A percentile compares a stretch with the other conserved stretches of the same genome.
phyloP scores from a whole-genome alignment of 345 rosid genomes.

The Geranium rotundifolium region DNA sequence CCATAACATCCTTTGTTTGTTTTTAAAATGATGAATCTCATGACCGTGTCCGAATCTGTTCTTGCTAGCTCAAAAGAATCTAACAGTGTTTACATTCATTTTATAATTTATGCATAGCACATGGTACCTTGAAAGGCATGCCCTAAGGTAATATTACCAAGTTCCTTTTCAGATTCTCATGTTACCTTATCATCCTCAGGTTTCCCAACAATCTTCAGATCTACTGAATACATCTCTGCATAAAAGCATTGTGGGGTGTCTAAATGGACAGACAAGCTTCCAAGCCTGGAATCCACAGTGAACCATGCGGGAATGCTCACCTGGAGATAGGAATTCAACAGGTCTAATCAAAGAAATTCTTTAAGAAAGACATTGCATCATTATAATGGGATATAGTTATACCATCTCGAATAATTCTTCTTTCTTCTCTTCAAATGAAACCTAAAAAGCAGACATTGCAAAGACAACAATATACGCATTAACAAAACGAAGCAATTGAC shows the following conservation, averaged over 20 bases:
- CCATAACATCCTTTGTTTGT: too few relatives aligned
- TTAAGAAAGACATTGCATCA: not conserved
- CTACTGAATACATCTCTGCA: constrained; percentile 97
- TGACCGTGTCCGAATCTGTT: too few relatives aligned
- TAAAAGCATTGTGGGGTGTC: constrained; percentile 98
- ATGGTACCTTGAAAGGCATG: not conserved
- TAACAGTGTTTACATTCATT: too few relatives aligned
- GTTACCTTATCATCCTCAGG: constrained; percentile 97
- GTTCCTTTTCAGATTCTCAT: not conserved
- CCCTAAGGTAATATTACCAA: not conserved
- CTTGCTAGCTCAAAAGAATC: too few relatives aligned
- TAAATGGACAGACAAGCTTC: constrained; percentile 88
- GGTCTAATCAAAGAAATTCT: constrained; percentile 8
- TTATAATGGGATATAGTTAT: constrained; percentile 6
- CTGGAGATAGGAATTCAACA: constrained; percentile 26
- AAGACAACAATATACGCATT: not conserved
- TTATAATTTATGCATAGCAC: too few relatives aligned
- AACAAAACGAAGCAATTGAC: too few relatives aligned
- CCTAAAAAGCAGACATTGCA: constrained; percentile 29
- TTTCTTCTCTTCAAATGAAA: constrained; percentile 83
- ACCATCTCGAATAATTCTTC: constrained; percentile 96
- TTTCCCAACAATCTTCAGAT: constrained; percentile 79
- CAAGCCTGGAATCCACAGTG: constrained; percentile 86
- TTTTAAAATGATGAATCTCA: too few relatives aligned
- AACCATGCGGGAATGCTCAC: constrained; percentile 99